These are phyloP conservation scores for Pichia occidentalis DNA, from an alignment of 805 yeast genomes.

Conservation along the genomic window DNA sequence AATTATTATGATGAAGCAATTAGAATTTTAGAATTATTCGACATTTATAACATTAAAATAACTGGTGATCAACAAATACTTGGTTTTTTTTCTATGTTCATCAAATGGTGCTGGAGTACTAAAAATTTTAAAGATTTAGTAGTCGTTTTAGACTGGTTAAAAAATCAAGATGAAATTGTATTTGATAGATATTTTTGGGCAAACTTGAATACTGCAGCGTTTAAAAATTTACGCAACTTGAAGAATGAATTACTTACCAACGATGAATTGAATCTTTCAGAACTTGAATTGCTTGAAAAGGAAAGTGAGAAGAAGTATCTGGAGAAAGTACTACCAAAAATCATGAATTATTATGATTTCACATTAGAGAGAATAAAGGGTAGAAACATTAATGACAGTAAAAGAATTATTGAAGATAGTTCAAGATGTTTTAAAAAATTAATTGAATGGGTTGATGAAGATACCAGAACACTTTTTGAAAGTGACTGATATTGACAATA, in stretches of 20 bases:
- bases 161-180: constrained; percentile 9
- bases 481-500: constrained; percentile 3
- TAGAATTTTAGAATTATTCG: constrained; percentile 1
- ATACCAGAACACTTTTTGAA: constrained; percentile 9
- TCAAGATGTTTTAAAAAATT: constrained; percentile 10
- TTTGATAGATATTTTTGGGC: constrained; percentile 10
- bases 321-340: constrained; percentile 12
- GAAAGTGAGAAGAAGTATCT: constrained; percentile 2
- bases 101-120: constrained; percentile 12
- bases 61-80: constrained; percentile 10
- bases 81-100: constrained; percentile 13
- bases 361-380: constrained; percentile 11
- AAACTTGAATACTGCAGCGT: constrained; percentile 8
- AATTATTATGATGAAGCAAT: constrained; percentile 6
- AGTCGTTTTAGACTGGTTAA: constrained; percentile 13
- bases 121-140: constrained; percentile 11
- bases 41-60: constrained; percentile 6
- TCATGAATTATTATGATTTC: constrained; percentile 15
- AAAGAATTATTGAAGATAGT: constrained; percentile 9
- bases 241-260: constrained; percentile 2
- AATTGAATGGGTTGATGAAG: constrained; percentile 18
- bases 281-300: background rate
- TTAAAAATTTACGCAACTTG: constrained; percentile 6
- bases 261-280: background rate
- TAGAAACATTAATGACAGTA: constrained; percentile 5